Base-by-base conservation (phyloP, 768 basidiomycete genomes). In the Termitomyces sp. region DNA sequence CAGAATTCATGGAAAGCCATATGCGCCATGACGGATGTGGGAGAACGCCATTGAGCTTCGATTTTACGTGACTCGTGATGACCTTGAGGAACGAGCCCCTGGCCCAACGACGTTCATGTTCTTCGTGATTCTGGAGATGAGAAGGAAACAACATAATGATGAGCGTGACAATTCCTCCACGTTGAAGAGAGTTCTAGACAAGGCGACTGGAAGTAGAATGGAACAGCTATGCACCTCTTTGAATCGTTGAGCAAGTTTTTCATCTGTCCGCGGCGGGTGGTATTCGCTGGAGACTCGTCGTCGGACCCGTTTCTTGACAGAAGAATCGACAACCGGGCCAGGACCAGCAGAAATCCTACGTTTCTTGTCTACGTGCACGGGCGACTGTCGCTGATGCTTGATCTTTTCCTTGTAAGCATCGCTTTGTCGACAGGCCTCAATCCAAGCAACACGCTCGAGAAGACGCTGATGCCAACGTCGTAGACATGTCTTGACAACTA, bases 1-100 rank as follows among this genome's bases (percentile, higher is more conserved):
- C 86, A 13, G 84, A 83, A 67, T 92, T 91, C 66, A 84, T 77
- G 3, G 90, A 90, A n/a, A 92, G 69, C 91, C 90, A 92, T 42
- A 85, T 71, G 28, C 80, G 78, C 87, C 89, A 91, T 7, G 82
- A 73, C 3, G 72, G 66, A 50, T 67, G 74, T 59, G 75, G 70
- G 4, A 69, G 71, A 36, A 67, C 57, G 18, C 76, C 63, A 32
- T 65, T 69, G n/a, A 70, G 70, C 50, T 67, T 71, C 22, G 68
- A 59, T 54, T 75, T 73, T 33, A 85, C 67, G 49, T 75, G 78
- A 46, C 68, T 70, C 55, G 76, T 75, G 54, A 84, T 72, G 61
- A 74, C 71, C 54, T 79, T 70, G 7, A 90, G 78, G 75, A 92
- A 92, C 0, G 91, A 86, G 15, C 88, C 88, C 52, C 78, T 80